phyloP scores from a whole-genome alignment of 2,329 filamentous ascomycete species.

The Trichoderma asperellum region DNA sequence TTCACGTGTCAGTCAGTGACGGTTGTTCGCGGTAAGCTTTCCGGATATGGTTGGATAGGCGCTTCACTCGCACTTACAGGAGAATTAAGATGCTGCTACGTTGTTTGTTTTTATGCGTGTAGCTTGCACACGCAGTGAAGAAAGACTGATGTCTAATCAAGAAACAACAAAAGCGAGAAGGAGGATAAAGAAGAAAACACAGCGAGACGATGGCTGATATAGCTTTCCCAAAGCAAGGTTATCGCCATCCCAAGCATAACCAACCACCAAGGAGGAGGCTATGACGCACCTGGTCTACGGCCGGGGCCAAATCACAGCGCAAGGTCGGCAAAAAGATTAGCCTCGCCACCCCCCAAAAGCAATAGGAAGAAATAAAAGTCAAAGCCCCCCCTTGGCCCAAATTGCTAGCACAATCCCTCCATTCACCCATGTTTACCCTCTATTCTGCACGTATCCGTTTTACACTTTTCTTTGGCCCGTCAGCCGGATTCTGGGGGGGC shows the following conservation, averaged over 20 bases:
- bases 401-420: not conserved
- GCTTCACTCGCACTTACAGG: constrained; percentile 2
- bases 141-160: not conserved
- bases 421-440: not conserved
- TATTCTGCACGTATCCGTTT: not conserved
- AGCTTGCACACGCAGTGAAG: not conserved
- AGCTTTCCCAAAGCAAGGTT: constrained; percentile 9
- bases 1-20: constrained; percentile 45
- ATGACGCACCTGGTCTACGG: constrained; percentile 16
- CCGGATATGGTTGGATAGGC: constrained; percentile 1
- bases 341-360: not conserved
- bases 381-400: not conserved
- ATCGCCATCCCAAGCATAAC: not conserved
- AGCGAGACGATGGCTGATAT: constrained; percentile 20
- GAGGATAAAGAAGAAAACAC: not conserved
- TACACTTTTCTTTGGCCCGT: constrained; percentile 2
- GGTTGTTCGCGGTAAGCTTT: constrained; percentile 19
- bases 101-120: not conserved
- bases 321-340: constrained; percentile 27
- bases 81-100: not conserved
- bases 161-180: not conserved
- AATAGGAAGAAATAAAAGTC: not conserved
- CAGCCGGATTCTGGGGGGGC: constrained; percentile 9
- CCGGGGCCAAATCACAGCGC: not conserved
- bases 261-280: not conserved